Conservation (phyloP, 192 early-diverging fungal species). For the Coemansia sp. region DNA sequence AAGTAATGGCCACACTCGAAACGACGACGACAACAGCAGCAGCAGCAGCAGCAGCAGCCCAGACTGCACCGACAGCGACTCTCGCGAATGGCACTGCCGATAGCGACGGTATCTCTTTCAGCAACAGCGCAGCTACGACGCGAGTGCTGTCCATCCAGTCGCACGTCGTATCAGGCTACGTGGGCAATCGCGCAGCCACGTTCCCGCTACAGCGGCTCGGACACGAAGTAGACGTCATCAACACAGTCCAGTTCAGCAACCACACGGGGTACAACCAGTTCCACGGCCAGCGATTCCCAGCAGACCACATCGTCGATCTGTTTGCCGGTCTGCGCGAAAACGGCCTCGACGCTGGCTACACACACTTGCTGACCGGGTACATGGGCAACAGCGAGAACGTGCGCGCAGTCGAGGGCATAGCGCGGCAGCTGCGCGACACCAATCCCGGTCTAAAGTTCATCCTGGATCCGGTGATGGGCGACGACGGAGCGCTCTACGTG, state of each 20-base stretch:
- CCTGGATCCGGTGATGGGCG: slow-evolving; percentile 89
- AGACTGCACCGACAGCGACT: no score
- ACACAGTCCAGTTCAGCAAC: slow-evolving; percentile 93
- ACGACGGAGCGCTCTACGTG: slow-evolving; percentile 81
- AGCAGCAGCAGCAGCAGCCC: not conserved
- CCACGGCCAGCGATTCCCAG: slow-evolving; percentile 65
- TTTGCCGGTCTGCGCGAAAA: slow-evolving; percentile 72
- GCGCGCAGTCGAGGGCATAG: slow-evolving; percentile 53
- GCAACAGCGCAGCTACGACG: not conserved
- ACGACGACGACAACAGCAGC: not conserved
- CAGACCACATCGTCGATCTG: slow-evolving; percentile 61
- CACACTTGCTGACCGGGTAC: slow-evolving; percentile 86
- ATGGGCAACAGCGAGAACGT: slow-evolving; percentile 73
- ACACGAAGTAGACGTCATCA: slow-evolving; percentile 88
- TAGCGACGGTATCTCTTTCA: no score
- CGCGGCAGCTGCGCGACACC: slow-evolving; percentile 49
- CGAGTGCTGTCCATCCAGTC: slow-evolving; percentile 54
- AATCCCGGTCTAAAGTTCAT: slow-evolving; percentile 54
- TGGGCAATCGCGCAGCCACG: slow-evolving; percentile 86
- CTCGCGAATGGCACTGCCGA: no score
- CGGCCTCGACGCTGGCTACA: slow-evolving; percentile 63
- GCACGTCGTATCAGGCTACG: slow-evolving; percentile 65
- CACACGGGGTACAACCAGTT: slow-evolving; percentile 82
- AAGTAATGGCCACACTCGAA: no score
- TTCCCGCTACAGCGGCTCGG: slow-evolving; percentile 89